Conservation (phyloP, 192 early-diverging fungal genomes). For the Coemansia sp. region DNA sequence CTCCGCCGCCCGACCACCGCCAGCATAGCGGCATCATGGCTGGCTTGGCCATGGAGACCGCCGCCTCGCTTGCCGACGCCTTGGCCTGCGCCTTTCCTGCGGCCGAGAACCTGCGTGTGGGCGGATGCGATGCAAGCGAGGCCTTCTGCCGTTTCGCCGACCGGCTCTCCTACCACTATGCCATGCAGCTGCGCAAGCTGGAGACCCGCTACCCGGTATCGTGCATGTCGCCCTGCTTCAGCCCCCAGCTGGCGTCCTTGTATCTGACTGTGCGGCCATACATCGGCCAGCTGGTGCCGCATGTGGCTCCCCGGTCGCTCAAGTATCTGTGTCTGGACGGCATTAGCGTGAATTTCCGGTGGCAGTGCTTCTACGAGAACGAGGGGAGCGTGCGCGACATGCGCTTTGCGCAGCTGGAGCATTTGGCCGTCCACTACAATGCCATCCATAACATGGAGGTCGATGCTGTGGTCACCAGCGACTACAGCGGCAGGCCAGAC, state of each 20-base stretch:
- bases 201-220: neutral
- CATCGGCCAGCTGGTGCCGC: constrained; percentile 4
- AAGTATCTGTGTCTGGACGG: constrained; percentile 1
- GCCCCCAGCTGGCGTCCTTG: neutral
- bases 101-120: neutral
- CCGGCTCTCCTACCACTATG: neutral
- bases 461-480: neutral
- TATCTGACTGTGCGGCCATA: constrained; percentile 5
- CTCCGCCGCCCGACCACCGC: too few relatives aligned
- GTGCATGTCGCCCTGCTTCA: neutral
- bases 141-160: constrained; percentile 6
- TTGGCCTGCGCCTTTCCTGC: neutral
- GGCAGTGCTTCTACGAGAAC: constrained; percentile 6
- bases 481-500: neutral
- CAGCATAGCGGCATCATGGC: too few relatives aligned
- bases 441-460: neutral
- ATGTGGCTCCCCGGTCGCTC: neutral
- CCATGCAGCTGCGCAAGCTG: neutral
- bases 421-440: neutral
- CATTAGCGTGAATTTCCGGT: neutral
- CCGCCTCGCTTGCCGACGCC: neutral
- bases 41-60: neutral
- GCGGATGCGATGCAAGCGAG: neutral
- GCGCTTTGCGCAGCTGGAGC: neutral
- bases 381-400: neutral